Evolutionary conservation across 1,139 yeast species (phyloP).

Genomic region (Yamadazyma diddensiae): DNA sequence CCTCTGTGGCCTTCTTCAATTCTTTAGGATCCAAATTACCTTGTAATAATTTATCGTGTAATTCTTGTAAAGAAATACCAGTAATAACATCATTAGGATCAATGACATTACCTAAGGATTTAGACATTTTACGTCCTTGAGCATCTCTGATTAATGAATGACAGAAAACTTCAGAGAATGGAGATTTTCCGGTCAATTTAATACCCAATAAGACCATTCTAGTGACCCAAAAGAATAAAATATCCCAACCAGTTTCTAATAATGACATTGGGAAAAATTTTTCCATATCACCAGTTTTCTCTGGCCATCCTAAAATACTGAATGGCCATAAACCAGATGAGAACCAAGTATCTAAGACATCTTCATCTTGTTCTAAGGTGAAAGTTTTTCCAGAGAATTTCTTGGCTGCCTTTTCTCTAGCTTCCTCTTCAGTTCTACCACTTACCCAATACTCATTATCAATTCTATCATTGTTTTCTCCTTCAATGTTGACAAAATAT

Average conservation of each 20-base stretch:
- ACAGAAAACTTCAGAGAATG: conserved; percentile 96
- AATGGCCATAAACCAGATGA: conserved; percentile 98
- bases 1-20: conserved; percentile 80
- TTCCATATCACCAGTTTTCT: conserved; percentile 68
- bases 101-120: conserved; percentile 92
- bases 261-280: conserved; percentile 85
- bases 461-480: conserved; percentile 55
- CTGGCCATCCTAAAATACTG: conserved; percentile 96
- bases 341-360: conserved; percentile 98
- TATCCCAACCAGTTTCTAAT: conserved; percentile 99
- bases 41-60: conserved; percentile 70
- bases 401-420: conserved; percentile 71
- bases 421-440: conserved; percentile 81
- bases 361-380: conserved; percentile 91
- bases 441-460: conserved; percentile 88
- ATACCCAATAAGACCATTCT: conserved; percentile 93
- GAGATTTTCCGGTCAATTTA: conserved; percentile 86
- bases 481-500: conserved; percentile 81
- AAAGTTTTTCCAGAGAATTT: conserved; percentile 69
- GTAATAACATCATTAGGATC: conserved; percentile 93
- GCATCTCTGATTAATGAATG: conserved; percentile 98
- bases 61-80: conserved; percentile 77
- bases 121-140: conserved; percentile 98
- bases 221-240: conserved; percentile 96
- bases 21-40: conserved; percentile 94